phyloP scores from a whole-genome alignment of 2,329 filamentous ascomycete species.

The Beauveria sp. region DNA sequence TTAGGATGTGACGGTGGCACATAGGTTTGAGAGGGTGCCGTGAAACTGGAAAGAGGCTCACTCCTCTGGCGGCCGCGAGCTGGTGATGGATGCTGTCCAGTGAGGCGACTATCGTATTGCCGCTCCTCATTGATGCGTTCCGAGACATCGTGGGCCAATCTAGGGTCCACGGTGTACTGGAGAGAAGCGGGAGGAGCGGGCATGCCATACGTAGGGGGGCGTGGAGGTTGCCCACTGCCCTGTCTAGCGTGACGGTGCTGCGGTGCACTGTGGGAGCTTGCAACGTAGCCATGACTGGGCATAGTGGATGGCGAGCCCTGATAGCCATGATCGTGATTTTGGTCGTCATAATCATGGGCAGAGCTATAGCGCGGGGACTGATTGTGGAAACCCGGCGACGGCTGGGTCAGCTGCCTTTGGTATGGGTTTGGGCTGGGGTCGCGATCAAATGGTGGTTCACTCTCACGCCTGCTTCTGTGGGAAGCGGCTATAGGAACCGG shows the following conservation, averaged over 20 bases:
- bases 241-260: slow-evolving; percentile 22
- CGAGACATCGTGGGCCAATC: slow-evolving; percentile 47
- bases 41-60: slow-evolving; percentile 22
- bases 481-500: background rate
- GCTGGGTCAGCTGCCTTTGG: slow-evolving; percentile 1
- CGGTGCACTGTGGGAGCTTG: slow-evolving; percentile 8
- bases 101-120: slow-evolving; percentile 38
- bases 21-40: slow-evolving; percentile 24
- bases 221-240: slow-evolving; percentile 1
- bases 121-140: slow-evolving; percentile 51
- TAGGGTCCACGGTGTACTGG: slow-evolving; percentile 53
- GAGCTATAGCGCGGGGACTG: background rate
- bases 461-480: background rate
- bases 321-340: slow-evolving; percentile 2
- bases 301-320: slow-evolving; percentile 14
- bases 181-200: slow-evolving; percentile 48
- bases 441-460: background rate
- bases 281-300: slow-evolving; percentile 10
- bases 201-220: slow-evolving; percentile 31
- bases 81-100: slow-evolving; percentile 30
- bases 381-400: background rate
- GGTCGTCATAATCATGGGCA: background rate
- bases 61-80: slow-evolving; percentile 33
- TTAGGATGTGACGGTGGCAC: slow-evolving; percentile 38
- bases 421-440: slow-evolving; percentile 11